Base-by-base conservation (phyloP, 106 monocot genomes). In the Amphibolis antarctica region DNA sequence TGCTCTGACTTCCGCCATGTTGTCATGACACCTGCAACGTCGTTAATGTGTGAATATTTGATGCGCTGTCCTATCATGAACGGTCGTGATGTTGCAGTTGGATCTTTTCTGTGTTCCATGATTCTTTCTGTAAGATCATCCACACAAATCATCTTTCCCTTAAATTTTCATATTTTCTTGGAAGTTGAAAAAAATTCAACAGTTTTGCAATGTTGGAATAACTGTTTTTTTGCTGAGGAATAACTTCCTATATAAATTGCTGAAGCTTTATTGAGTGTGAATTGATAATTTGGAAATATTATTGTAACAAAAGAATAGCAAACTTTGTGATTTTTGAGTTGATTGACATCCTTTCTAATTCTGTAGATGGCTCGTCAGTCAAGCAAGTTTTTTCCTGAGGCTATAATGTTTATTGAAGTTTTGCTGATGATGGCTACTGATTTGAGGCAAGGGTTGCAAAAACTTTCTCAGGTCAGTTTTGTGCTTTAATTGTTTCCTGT, bases 1-100 rank as follows among this genome's bases (percentile, higher is more conserved):
- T 87, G 90, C 74, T 86, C 98, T 46, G 98, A 98, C 69, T 98
- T 87, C 67, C 98, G 98, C 23, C 98, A 98, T 76, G 82, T 79
- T 22, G 85, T 98, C 48, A 85, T 79, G 80, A 98, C 98, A 65
- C 98, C 98, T 65, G 76, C 71, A 65, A 79, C 82, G 49, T 74
- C 91, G 36, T 65, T 98, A 63, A 98, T 98, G 75, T 98, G 84
- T 30, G 91, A 98, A 74, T 98, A 87, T 80, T 74, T 98, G 74
- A 88, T 85, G 77, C 80, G 87, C 11, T 98, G 98, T 53, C 87
- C 81, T 4, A 82, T 98, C 59, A 46, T 70, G 22, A 85, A 70
- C 12, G 78, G 78, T 66, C 84, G 65, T 60, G 98, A 98, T 69
- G 63, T 81, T 49, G 90, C 85, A 55, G 48, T 85, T 75, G 98